Base-by-base conservation (phyloP, 805 yeast species). In the Kazachstania psychrophila region DNA sequence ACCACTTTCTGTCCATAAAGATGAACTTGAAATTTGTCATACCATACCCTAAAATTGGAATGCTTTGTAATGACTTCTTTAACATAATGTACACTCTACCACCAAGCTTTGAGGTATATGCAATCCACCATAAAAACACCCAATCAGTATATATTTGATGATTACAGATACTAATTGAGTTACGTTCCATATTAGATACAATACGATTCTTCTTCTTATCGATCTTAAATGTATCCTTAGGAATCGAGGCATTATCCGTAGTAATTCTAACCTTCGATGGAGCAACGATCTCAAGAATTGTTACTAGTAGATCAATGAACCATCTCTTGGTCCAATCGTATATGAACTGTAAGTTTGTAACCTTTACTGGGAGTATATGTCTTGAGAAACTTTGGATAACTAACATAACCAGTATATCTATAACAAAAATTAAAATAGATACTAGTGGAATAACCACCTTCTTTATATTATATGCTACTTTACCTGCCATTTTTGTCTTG, bases 111-210 rank as follows among this genome's bases (percentile, higher is more conserved):
- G 85, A 73, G 5, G 87, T 70, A 55, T 84, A 81, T 0, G 83
- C 66, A 15, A 83, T 42, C 75, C 84, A 89, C 98, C 98, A 89
- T 38, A 86, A 47, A 49, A 74, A 87, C 9, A 82, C 68, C 98
- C 98, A 89, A 56, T 89, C 98, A 3, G 89, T 77, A 56, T 89
- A 89, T 17, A 89, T 79, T 61, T 88, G 96, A 59, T 89, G 97
- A 54, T 89, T 89, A n/a, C 92, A 75, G 24, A 88, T 78, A 31
- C 80, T 56, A 2, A 89, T 69, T 0, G 83, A 69, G 27, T 76
- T 69, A 15, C 72, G 72, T 6, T 65, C 56, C 30, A 79, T 49
- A n/a, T 37, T 37, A 3, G 62, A 56, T 6, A 40, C 13, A 11
- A 57, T 41, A 33, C 49, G 42, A 2, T 52, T 47, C 9, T 41